Conservation (phyloP, 768 basidiomycete genomes). For the Epithele typhae region DNA sequence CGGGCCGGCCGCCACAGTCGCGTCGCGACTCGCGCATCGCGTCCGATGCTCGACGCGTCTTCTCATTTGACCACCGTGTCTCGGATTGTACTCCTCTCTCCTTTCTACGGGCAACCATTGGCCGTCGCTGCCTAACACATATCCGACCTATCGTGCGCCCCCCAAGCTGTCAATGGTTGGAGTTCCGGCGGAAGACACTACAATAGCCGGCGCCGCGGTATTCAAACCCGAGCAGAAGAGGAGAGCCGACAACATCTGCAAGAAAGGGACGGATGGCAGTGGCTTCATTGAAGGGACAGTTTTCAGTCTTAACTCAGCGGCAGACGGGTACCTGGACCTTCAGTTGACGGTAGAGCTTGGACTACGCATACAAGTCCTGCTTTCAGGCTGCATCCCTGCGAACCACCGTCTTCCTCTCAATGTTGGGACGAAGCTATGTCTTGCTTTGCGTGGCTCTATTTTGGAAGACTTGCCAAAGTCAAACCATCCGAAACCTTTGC, state of each 20-base stretch:
- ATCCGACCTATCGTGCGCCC: too few relatives aligned
- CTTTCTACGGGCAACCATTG: too few relatives aligned
- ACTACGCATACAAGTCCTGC: constrained; percentile 35
- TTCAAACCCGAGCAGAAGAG: too few relatives aligned
- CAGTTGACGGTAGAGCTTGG: constrained; percentile 18
- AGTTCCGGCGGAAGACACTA: too few relatives aligned
- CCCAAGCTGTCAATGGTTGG: too few relatives aligned
- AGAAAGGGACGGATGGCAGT: constrained; percentile 8
- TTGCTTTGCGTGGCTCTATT: constrained; percentile 43
- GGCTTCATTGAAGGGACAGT: constrained; percentile 40
- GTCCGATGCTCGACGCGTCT: too few relatives aligned
- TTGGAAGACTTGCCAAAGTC: constrained; percentile 23
- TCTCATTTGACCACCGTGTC: too few relatives aligned
- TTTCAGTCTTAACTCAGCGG: constrained; percentile 1
- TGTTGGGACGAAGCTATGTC: constrained; percentile 37
- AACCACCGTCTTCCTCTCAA: constrained; percentile 37
- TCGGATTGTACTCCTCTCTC: too few relatives aligned
- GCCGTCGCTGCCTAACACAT: too few relatives aligned
- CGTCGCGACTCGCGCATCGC: too few relatives aligned
- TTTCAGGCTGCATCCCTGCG: constrained; percentile 27
- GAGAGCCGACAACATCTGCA: neutral
- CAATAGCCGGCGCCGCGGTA: too few relatives aligned
- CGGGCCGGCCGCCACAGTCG: too few relatives aligned
- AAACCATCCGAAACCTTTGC: constrained; percentile 19
- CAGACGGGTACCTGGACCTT: constrained; percentile 3